Evolutionary conservation across 139 green algal genomes (phyloP).

Genomic region (Penium margaritaceum): DNA sequence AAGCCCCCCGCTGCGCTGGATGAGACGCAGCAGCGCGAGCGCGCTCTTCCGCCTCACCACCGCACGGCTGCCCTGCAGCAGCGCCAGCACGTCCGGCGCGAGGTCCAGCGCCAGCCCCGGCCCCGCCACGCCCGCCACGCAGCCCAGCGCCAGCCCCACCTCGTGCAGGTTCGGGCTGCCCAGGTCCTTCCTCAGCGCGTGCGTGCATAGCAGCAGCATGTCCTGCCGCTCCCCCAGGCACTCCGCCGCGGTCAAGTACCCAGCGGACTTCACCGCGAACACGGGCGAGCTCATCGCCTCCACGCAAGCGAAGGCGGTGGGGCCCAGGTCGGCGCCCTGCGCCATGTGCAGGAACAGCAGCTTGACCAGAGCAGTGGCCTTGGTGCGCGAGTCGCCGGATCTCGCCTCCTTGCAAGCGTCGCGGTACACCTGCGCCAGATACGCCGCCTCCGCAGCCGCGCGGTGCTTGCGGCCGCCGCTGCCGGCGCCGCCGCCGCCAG

Average conservation of each 20-base stretch:
- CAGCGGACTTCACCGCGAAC: constrained; percentile 37
- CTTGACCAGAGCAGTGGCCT: constrained; percentile 50
- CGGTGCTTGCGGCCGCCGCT: constrained; percentile 17
- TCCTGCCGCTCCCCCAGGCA: constrained; percentile 10
- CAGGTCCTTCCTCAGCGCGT: constrained; percentile 55
- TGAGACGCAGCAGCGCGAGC: constrained; percentile 19
- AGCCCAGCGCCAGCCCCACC: constrained; percentile 44
- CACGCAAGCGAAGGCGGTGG: constrained; percentile 50
- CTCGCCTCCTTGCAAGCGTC: constrained; percentile 40
- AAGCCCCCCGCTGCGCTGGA: too few species aligned
- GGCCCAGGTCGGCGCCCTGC: constrained; percentile 45
- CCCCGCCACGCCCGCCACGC: constrained; percentile 46
- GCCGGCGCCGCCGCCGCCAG: constrained; percentile 3
- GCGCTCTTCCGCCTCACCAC: constrained; percentile 13
- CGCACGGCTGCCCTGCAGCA: constrained; percentile 37
- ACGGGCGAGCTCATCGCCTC: constrained; percentile 40
- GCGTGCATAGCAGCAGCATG: constrained; percentile 49
- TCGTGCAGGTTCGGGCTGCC: constrained; percentile 36
- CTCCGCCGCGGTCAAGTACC: constrained; percentile 47
- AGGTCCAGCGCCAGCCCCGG: constrained; percentile 52
- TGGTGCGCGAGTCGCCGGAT: constrained; percentile 41
- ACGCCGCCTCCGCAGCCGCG: constrained; percentile 19
- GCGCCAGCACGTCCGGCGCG: constrained; percentile 46
- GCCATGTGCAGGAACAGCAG: constrained; percentile 52
- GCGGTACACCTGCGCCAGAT: constrained; percentile 18